These are phyloP conservation scores for Rhizopus microsporus DNA, from an alignment of 371 early-diverging fungal genomes.

Conservation along the genomic window DNA sequence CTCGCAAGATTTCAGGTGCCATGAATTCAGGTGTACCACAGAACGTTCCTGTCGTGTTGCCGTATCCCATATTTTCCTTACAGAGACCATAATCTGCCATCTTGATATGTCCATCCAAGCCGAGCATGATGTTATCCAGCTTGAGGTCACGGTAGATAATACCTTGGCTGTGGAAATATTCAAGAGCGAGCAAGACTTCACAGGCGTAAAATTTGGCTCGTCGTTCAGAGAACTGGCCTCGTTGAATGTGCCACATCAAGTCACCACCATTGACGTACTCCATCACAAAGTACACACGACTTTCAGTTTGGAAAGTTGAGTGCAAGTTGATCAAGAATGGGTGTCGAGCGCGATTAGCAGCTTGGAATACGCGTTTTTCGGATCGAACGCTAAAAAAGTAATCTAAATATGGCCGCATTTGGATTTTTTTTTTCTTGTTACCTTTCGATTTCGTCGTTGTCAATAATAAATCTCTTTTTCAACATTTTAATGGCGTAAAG, in stretches of 20 bases:
- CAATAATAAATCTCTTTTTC: conserved; percentile 93
- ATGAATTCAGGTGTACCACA: conserved; percentile 99
- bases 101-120: conserved; percentile 94
- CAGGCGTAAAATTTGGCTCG: conserved; percentile 96
- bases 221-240: conserved; percentile 81
- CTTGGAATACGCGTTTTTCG: conserved; percentile 92
- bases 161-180: conserved; percentile 92
- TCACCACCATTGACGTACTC: conserved; percentile 99
- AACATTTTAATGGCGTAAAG: conserved; percentile 97
- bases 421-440: conserved; percentile 12
- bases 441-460: conserved; percentile 90
- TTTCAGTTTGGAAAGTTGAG: conserved; percentile 93
- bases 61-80: conserved; percentile 91
- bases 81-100: conserved; percentile 99
- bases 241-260: conserved; percentile 96
- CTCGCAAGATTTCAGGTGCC: conserved; percentile 98
- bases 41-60: conserved; percentile 85
- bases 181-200: conserved; percentile 94
- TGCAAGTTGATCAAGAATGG: conserved; percentile 98
- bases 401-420: neutral
- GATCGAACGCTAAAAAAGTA: conserved; percentile 68
- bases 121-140: conserved; percentile 96
- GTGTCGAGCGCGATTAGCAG: conserved; percentile 85
- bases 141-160: conserved; percentile 98
- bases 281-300: conserved; percentile 97